Evolutionary conservation across 2,329 filamentous ascomycete genomes (phyloP).

Genomic region (Cercospora zeina): DNA sequence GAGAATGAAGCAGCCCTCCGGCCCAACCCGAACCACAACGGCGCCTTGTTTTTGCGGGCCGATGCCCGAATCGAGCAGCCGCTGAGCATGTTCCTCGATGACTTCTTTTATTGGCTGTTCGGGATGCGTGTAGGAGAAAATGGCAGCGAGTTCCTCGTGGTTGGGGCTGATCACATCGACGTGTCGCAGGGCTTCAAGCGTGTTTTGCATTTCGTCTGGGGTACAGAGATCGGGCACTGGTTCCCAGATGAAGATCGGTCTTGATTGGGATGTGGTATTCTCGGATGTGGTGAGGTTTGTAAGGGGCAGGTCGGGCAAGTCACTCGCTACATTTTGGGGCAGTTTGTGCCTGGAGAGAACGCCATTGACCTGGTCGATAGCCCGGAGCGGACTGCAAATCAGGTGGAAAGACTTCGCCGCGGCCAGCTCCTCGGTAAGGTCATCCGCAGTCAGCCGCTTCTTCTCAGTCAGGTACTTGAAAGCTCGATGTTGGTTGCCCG

Average conservation of each 20-base stretch:
- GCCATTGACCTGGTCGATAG: slow-evolving; percentile 71
- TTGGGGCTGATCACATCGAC: slow-evolving; percentile 74
- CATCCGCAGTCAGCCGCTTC: slow-evolving; percentile 70
- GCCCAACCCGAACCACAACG: slow-evolving; percentile 69
- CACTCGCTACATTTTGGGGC: not conserved
- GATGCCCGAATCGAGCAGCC: slow-evolving; percentile 38
- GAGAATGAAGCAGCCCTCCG: slow-evolving; percentile 65
- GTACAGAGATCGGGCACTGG: slow-evolving; percentile 87
- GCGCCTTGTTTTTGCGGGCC: slow-evolving; percentile 46
- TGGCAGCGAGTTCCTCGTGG: slow-evolving; percentile 80
- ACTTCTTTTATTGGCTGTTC: slow-evolving; percentile 30
- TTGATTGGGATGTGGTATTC: slow-evolving; percentile 27
- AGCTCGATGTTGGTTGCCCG: slow-evolving; percentile 52
- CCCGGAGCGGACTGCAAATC: slow-evolving; percentile 77
- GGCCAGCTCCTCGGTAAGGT: slow-evolving; percentile 67
- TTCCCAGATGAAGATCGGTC: slow-evolving; percentile 84
- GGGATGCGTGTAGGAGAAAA: slow-evolving; percentile 61
- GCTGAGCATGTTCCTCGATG: slow-evolving; percentile 44
- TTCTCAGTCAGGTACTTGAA: slow-evolving; percentile 91
- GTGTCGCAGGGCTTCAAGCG: slow-evolving; percentile 53
- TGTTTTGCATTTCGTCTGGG: slow-evolving; percentile 60
- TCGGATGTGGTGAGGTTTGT: not conserved
- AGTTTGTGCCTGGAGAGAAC: slow-evolving; percentile 52
- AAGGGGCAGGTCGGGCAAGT: not conserved
- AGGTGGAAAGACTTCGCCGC: slow-evolving; percentile 79